Evolutionary conservation across 257 asterid species (phyloP), one percentile per base, ranked within the genome.

Genomic region (Anisodus acutangulus): DNA sequence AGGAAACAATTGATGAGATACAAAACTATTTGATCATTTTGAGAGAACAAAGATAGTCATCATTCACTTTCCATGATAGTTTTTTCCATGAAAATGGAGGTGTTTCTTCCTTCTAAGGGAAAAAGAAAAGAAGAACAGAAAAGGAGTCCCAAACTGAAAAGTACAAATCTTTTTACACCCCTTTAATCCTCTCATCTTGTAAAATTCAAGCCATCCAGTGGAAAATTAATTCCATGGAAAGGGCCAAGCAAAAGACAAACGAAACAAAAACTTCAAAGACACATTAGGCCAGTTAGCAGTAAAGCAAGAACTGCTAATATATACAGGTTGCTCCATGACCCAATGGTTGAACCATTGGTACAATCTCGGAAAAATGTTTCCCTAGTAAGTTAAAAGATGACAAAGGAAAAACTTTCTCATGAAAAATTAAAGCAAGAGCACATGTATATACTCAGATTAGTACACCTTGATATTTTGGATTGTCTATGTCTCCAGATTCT

Each of bases 401-500:
- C 45, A 9, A 68, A 59, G 68, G 13, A 51, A 45, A 54, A 62
- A 31, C 45, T 45, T 2, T 47, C 41, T 55, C 79, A 82, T 26
- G 64, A 76, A 4, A 82, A 82, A 68, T 53, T 26, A 82, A 16
- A 19, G 74, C 78, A 57, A 15, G 63, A 57, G 16, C 9, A 62
- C 58, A 19, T 0, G 19, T 26, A 82, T 43, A 82, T 68, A 53
- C 4, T 66, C 55, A 66, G 53, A 81, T 59, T 62, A 51, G 84
- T 62, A 62, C 59, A 96, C 99, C 99, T 93, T 86, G 85, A 85
- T 93, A 96, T 90, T 96, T 96, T 31, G 88, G 84, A 83, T 94
- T 96, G 87, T 90, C 92, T 86, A 92, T 97, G 80, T 94, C 99
- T 78, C 99, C 99, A 87, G 98, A 92, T 90, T 96, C 99, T 83